Evolutionary conservation across 768 basidiomycete genomes (phyloP), one percentile per base, ranked within the genome.

Genomic region (Mycena pura): DNA sequence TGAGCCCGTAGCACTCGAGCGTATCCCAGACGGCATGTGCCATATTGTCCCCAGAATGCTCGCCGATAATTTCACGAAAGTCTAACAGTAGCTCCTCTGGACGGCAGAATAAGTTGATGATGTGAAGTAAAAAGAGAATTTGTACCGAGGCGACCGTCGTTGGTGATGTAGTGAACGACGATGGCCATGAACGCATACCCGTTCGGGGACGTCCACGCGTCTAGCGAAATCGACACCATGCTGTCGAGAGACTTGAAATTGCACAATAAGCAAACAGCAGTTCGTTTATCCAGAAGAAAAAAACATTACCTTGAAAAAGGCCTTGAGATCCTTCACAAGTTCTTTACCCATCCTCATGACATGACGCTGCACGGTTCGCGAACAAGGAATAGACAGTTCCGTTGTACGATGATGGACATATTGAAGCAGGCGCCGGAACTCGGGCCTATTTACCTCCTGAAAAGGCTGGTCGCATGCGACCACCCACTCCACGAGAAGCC

Each of bases 61-160:
- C 69, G 2, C 76, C 72, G 5, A 73, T 48, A 10, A 79, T 62
- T 63, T 79, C 73, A 8, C 66, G 45, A 48, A 79, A 78, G 59
- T 78, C 76, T 52, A 79, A 77, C 0, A 79, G 47, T 0, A 74
- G 36, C 54, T 79, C 77, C 58, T 78, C 76, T 78, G 41, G 11
- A 28, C 6, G 8, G 29, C 3, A 2, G 46, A 22, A 19, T 25
- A 15, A 0, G 31, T 25, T n/a, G 3, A 15, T n/a, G 8, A 14
- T 24, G 21, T n/a, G 5, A 49, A 57, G 36, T 8, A 2, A 1
- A 24, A 25, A 41, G 6, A 36, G 13, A 60, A n/a, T n/a, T n/a
- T n/a, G 21, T 29, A 72, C 72, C 68, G 5, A 69, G 53, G 27
- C 68, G 36, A 5, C 73, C 70, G 2, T 70, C 50, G 25, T 72